phyloP scores from a whole-genome alignment of 257 asterid species.

The Nicotiana noctiflora region DNA sequence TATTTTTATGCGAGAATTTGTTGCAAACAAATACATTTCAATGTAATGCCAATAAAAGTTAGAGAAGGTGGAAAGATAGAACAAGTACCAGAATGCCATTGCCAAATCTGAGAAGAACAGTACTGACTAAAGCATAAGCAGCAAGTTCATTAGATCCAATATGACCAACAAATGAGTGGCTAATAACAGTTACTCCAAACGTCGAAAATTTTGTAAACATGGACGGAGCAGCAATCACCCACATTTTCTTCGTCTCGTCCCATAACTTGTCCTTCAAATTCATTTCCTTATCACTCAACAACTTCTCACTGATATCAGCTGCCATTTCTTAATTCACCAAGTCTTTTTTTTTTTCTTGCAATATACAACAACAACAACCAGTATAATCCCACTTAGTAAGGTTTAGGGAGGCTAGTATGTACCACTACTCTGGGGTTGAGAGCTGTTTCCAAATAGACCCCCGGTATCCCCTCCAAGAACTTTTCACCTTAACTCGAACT shows the following conservation, averaged over 20 bases:
- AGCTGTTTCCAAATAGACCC: no score
- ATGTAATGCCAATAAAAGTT: no score
- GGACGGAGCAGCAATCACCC: slow-evolving; percentile 47
- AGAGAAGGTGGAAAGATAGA: no score
- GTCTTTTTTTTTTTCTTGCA: neutral
- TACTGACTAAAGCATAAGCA: slow-evolving; percentile 44
- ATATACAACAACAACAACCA: no score
- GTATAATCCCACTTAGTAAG: no score
- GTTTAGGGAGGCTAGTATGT: no score
- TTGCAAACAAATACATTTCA: neutral
- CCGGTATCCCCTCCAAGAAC: no score
- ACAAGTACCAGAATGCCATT: slow-evolving; percentile 37
- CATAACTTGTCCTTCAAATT: slow-evolving; percentile 18
- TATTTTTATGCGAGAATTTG: no score
- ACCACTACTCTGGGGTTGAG: no score
- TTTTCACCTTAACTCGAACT: no score
- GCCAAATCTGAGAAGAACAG: slow-evolving; percentile 38
- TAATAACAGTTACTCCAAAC: slow-evolving; percentile 37
- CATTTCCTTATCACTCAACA: slow-evolving; percentile 15
- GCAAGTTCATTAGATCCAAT: slow-evolving; percentile 41
- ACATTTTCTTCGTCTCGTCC: slow-evolving; percentile 37
- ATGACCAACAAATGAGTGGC: slow-evolving; percentile 47
- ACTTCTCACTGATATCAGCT: slow-evolving; percentile 13
- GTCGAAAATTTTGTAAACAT: slow-evolving; percentile 41
- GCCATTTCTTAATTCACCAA: slow-evolving; percentile 17